Conservation (phyloP, 352 stramenopile species). For the Phytophthora tubulina region DNA sequence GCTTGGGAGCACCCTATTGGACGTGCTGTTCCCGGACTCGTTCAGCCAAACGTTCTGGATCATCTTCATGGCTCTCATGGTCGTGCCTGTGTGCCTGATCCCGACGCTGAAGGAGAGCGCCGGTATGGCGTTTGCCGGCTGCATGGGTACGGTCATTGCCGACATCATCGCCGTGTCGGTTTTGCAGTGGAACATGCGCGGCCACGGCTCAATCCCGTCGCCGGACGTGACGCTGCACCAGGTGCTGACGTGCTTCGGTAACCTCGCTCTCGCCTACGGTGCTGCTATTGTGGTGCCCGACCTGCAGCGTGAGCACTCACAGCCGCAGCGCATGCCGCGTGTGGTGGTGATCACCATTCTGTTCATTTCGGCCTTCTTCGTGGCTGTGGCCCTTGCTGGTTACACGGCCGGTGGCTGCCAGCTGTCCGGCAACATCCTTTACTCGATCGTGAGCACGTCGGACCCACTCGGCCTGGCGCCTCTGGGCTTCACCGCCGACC, state of each 20-base stretch:
- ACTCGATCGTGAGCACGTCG: conserved; percentile 35
- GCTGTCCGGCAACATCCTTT: conserved; percentile 49
- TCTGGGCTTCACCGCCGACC: background rate
- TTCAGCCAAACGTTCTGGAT: no score
- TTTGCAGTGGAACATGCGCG: background rate
- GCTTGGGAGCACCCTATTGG: no score
- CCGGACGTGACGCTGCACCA: background rate
- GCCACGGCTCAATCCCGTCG: background rate
- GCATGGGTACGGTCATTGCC: background rate
- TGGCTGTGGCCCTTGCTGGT: background rate
- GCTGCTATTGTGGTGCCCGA: background rate
- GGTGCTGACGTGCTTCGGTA: background rate
- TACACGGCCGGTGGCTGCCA: background rate
- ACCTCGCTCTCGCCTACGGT: background rate
- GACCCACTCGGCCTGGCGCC: background rate
- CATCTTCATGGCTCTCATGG: no score
- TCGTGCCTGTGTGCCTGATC: no score
- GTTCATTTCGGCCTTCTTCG: background rate
- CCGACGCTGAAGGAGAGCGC: no score
- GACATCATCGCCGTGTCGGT: background rate
- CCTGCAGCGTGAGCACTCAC: conserved; percentile 54
- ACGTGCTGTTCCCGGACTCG: no score
- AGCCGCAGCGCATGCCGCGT: conserved; percentile 55
- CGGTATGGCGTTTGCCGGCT: background rate
- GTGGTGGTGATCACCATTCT: background rate